These are phyloP conservation scores for Gloeostereum incarnatum DNA, from an alignment of 768 basidiomycete species.

Conservation along the genomic window DNA sequence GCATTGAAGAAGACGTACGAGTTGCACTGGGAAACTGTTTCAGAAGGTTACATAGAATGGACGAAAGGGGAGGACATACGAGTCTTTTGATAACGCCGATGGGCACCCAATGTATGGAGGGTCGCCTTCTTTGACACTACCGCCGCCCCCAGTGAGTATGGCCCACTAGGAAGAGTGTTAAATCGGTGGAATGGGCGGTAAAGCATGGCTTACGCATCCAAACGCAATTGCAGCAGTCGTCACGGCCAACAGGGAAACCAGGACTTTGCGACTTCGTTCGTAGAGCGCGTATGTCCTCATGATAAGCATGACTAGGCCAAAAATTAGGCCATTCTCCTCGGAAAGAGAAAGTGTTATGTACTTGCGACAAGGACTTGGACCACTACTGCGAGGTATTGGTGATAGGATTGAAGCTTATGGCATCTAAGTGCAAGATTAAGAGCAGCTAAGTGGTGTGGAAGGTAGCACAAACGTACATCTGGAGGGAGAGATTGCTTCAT, in stretches of 20 bases:
- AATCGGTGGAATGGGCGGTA: too few relatives aligned
- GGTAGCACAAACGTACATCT: not conserved
- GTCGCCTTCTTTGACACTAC: too few relatives aligned
- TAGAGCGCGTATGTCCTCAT: conserved; percentile 8
- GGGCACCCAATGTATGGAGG: too few relatives aligned
- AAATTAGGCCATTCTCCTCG: not conserved
- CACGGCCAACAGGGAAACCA: conserved; percentile 1
- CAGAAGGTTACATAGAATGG: too few relatives aligned
- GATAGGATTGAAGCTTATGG: conserved; percentile 4
- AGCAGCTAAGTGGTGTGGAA: too few relatives aligned
- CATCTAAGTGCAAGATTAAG: not conserved
- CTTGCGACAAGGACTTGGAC: conserved; percentile 6
- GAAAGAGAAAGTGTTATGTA: not conserved
- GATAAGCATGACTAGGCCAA: conserved; percentile 1
- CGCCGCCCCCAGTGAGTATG: not conserved
- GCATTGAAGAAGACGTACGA: too few relatives aligned
- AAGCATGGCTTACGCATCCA: conserved; percentile 2
- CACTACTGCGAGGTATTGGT: conserved; percentile 4
- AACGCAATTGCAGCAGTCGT: not conserved
- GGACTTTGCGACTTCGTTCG: conserved; percentile 3
- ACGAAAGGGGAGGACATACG: too few relatives aligned
- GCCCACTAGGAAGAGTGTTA: not conserved
- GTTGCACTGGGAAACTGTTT: too few relatives aligned
- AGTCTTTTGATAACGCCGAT: too few relatives aligned
- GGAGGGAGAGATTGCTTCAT: not conserved